phyloP scores from a whole-genome alignment of 139 green algal genomes.

The Mesotaenium endlicherianum region DNA sequence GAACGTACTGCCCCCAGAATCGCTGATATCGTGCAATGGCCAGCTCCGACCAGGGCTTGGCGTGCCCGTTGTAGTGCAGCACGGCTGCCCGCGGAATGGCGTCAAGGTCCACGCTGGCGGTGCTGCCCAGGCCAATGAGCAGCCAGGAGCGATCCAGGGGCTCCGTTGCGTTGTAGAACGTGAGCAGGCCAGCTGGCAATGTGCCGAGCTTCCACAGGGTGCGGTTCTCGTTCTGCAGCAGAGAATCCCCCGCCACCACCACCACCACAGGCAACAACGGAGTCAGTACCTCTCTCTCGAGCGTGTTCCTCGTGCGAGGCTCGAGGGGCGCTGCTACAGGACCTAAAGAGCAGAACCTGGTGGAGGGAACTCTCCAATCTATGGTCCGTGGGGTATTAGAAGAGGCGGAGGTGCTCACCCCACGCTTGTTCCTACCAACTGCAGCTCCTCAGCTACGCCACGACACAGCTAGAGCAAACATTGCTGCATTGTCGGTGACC shows the following conservation, averaged over 20 bases:
- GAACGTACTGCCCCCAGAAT: conserved; percentile 18
- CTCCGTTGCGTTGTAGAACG: conserved; percentile 19
- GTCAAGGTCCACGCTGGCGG: conserved; percentile 2
- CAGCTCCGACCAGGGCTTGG: conserved; percentile 38
- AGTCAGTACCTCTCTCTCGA: too few relatives aligned
- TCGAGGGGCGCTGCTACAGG: neutral
- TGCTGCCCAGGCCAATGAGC: conserved; percentile 32
- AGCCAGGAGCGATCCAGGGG: conserved; percentile 19
- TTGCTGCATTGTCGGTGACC: too few relatives aligned
- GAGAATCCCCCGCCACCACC: neutral
- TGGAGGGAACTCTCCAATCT: neutral
- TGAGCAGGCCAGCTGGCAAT: conserved; percentile 18
- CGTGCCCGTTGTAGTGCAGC: conserved; percentile 40
- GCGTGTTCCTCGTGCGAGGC: too few relatives aligned
- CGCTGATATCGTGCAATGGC: conserved; percentile 13
- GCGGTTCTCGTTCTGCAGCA: conserved; percentile 20
- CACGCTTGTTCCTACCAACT: too few relatives aligned
- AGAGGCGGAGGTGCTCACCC: neutral
- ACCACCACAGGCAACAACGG: too few relatives aligned
- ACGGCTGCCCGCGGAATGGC: conserved; percentile 21
- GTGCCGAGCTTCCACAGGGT: conserved; percentile 36
- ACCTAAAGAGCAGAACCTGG: neutral
- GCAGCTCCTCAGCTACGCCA: too few relatives aligned
- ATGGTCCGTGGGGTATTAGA: neutral
- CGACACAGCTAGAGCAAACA: too few relatives aligned